Evolutionary conservation across 169 alveolate genomes (phyloP).

Genomic region (Perkinsus olseni): DNA sequence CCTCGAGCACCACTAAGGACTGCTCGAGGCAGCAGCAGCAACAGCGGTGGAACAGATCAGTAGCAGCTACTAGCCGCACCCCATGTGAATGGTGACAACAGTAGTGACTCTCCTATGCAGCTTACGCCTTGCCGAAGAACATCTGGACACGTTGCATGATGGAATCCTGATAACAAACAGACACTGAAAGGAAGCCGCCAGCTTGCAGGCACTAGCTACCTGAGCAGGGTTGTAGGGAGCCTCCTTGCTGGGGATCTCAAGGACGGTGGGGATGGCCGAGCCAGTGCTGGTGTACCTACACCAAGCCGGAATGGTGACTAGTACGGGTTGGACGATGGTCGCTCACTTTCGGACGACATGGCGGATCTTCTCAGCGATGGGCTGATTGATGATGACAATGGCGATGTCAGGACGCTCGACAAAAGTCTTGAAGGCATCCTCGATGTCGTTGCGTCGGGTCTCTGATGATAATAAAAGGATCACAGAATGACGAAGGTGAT

Average conservation of each 20-base stretch:
- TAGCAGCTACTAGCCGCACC: neutral
- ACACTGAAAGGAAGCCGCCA: neutral
- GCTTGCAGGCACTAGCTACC: neutral
- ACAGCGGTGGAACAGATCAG: neutral
- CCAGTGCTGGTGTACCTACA: neutral
- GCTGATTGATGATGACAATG: conserved; percentile 62
- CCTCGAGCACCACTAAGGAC: neutral
- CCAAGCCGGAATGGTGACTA: neutral
- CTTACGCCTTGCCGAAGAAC: neutral
- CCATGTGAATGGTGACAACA: neutral
- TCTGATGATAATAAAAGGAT: conserved; percentile 4
- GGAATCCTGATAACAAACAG: neutral
- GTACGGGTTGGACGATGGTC: neutral
- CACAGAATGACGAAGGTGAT: neutral
- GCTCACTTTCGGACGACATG: conserved; percentile 56
- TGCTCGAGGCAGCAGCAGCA: neutral
- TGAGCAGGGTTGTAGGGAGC: conserved; percentile 54
- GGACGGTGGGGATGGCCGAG: conserved; percentile 63
- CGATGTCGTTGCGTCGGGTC: conserved; percentile 42
- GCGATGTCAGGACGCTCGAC: conserved; percentile 64
- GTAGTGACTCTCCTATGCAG: no score
- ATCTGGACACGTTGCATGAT: neutral
- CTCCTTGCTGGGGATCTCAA: conserved; percentile 82
- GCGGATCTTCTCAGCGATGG: conserved; percentile 59
- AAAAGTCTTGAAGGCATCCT: conserved; percentile 53